Base-by-base conservation (phyloP, 306 rosid species). In the Fagus sylvatica region DNA sequence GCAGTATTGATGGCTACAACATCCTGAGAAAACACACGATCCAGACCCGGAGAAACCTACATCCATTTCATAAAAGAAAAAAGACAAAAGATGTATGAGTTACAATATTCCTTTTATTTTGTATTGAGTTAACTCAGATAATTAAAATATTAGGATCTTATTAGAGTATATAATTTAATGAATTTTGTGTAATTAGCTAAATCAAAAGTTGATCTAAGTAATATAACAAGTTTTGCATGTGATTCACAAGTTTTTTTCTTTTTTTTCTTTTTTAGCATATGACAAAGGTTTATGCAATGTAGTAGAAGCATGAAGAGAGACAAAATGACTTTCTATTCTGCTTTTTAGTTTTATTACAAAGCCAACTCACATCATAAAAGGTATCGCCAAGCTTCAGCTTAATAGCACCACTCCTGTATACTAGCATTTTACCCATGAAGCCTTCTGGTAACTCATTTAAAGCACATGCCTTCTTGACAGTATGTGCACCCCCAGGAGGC, bases 41-140 rank as follows among this genome's bases (percentile, higher is more conserved):
- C 81, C 96, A 88, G 81, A 56, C 97, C 98, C 6, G 95, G 22
- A 16, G 90, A 84, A 78, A 94, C 93, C 97, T 94, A 87, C 85
- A 76, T 74, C 42, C 71, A 84, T 74, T 72, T 68, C 16, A 8
- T 12, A 32, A 59, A 62, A 71, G 41, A 22, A 7, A 7, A 71
- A 83, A 12, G 48, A 39, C 3, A 22, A 22, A 12, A 56, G 39
- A 78, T 36, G 76, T 59, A 51, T 2, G 33, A 72, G 33, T 43
- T 30, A 54, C 49, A 64, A 57, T 13, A 40, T 68, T 54, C 30
- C 9, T 36, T 48, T 51, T 39, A 59, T 48, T 73, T 74, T 78
- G 62, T 16, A 2, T 19, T 67, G 16, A 28, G 71, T 37, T 53
- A 69, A 61, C 48, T 62, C 70, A 74, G 40, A 60, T 30, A 46